Percentiles rank a stretch among this genome's conserved stretches.
Conservation (phyloP, 2,329 filamentous ascomycete genomes). For the Alternaria brassicicola region DNA sequence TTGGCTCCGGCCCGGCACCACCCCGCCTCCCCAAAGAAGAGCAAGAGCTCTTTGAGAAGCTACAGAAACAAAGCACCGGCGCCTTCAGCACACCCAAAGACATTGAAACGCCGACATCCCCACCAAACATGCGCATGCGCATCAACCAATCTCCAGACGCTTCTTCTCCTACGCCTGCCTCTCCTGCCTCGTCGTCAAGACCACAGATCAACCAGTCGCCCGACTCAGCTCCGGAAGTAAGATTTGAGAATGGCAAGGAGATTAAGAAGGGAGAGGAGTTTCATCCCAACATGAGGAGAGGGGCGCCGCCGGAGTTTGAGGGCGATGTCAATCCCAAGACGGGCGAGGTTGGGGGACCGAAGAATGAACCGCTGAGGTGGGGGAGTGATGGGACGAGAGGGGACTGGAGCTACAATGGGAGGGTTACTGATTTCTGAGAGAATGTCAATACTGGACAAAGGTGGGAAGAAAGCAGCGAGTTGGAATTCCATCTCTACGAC, state of each 20-base stretch:
- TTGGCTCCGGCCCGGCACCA: constrained; percentile 67
- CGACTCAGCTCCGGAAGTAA: constrained; percentile 15
- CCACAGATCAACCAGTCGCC: constrained; percentile 22
- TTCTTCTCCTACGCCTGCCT: background rate
- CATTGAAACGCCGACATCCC: constrained; percentile 35
- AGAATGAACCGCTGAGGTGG: constrained; percentile 95
- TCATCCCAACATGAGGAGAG: constrained; percentile 73
- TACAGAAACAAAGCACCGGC: constrained; percentile 78
- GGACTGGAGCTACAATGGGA: constrained; percentile 93
- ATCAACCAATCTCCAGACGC: constrained; percentile 46
- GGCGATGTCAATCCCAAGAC: constrained; percentile 92
- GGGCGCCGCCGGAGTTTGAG: constrained; percentile 88
- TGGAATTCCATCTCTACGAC: too few relatives aligned
- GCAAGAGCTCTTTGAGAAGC: constrained; percentile 86
- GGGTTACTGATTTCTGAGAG: constrained; percentile 82
- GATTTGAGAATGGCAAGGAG: constrained; percentile 37
- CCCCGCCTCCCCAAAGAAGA: constrained; percentile 86
- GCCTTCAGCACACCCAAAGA: constrained; percentile 71
- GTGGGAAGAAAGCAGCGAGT: too few relatives aligned
- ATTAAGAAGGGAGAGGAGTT: constrained; percentile 67
- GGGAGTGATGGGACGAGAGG: constrained; percentile 68
- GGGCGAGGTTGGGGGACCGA: constrained; percentile 93
- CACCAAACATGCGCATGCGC: constrained; percentile 30
- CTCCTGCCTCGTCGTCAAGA: background rate
- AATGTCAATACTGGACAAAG: too few relatives aligned